Base-by-base conservation (phyloP, 306 rosid species). In the Rubus idaeus region DNA sequence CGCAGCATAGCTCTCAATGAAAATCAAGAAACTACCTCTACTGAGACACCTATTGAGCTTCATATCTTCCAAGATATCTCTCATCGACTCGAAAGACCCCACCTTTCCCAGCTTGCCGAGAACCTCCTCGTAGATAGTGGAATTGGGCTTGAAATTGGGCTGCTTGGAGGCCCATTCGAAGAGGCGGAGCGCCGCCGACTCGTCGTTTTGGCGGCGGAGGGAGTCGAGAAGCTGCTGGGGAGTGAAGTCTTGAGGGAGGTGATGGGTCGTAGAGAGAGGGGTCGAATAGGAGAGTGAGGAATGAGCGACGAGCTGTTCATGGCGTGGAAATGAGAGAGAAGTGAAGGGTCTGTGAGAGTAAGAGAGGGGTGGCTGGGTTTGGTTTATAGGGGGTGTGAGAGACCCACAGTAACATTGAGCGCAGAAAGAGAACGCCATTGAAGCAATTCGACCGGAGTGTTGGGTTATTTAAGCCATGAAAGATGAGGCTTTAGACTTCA, bases 81-180 rank as follows among this genome's bases (percentile, higher is more conserved):
- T 74, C 86, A 90, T 93, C 21, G 91, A 88, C 73, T 87, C 84
- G 16, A 86, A 82, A 12, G 91, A 88, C 8, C 91, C 89, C 10
- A 62, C 69, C 44, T 83, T 82, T 37, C 78, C 91, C 8, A 88
- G 93, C 55, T 84, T 87, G 68, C 73, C 79, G 67, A 91, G 97
- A 73, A 84, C 46, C 69, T 89, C 92, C 74, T 91, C 70, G 84
- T 85, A 89, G 10, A 91, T 9, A 35, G 87, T 73, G 30, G 87
- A 77, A 72, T 37, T 44, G 56, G 94, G 88, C 0, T 78, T 37
- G 86, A 87, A 91, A 57, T 80, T 87, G 83, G 94, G 90, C 79
- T 91, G 96, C 80, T 84, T 82, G 0, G 94, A 84, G 68, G 97
- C 95, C 93, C 95, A 89, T 44, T 88, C 86, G 81, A 86, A 88